Conservation (phyloP, 805 yeast species). For the Suhomyces canberraensis region DNA sequence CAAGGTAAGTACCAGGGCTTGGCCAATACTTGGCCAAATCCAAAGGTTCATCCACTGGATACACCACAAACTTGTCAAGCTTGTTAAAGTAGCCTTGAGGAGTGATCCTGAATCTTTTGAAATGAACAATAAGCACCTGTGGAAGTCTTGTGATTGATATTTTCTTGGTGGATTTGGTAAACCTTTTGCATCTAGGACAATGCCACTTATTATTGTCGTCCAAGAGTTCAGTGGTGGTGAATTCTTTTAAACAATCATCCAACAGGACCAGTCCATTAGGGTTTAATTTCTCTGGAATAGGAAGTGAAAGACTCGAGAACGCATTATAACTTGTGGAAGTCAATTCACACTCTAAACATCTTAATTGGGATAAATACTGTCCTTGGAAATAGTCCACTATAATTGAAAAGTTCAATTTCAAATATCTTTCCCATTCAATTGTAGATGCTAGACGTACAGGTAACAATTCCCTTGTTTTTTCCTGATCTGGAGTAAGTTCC, state of each 20-base stretch:
- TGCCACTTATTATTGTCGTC: slow-evolving; percentile 82
- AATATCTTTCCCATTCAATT: slow-evolving; percentile 88
- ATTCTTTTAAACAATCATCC: slow-evolving; percentile 70
- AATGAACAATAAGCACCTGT: slow-evolving; percentile 71
- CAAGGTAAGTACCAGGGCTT: slow-evolving; percentile 29
- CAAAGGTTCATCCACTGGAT: slow-evolving; percentile 55
- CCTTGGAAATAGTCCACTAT: slow-evolving; percentile 86
- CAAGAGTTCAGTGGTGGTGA: slow-evolving; percentile 68
- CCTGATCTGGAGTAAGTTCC: slow-evolving; percentile 58
- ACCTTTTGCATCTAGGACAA: slow-evolving; percentile 71
- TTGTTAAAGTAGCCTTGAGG: slow-evolving; percentile 50
- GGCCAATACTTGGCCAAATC: slow-evolving; percentile 79
- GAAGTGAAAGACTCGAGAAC: slow-evolving; percentile 74
- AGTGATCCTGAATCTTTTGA: slow-evolving; percentile 67
- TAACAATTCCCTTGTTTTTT: slow-evolving; percentile 63
- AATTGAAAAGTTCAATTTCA: slow-evolving; percentile 72
- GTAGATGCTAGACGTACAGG: slow-evolving; percentile 80
- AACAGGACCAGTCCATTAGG: slow-evolving; percentile 30
- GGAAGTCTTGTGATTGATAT: slow-evolving; percentile 78
- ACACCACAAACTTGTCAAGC: slow-evolving; percentile 61
- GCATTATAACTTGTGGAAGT: slow-evolving; percentile 87
- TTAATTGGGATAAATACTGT: slow-evolving; percentile 75
- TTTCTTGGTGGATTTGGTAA: slow-evolving; percentile 63
- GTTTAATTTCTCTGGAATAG: slow-evolving; percentile 56
- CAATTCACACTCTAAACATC: slow-evolving; percentile 65